Conservation (phyloP, 768 basidiomycete species). For the Bullera alba region DNA sequence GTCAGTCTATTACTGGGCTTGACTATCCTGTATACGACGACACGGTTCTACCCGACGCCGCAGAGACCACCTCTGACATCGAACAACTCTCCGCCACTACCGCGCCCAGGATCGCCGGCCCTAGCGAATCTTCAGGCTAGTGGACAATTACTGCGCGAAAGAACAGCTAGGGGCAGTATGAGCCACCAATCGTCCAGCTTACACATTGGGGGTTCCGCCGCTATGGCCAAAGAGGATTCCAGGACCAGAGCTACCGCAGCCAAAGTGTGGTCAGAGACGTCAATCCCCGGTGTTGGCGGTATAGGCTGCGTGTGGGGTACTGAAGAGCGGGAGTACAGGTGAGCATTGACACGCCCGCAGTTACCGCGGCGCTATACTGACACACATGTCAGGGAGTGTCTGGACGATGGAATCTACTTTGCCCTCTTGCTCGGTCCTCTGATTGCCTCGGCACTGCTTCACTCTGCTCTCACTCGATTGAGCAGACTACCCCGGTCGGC, state of each 20-base stretch:
- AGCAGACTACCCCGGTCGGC: conserved; percentile 33
- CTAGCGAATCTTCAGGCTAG: too few species aligned
- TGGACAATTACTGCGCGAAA: too few species aligned
- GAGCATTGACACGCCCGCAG: background rate
- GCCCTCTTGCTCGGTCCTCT: conserved; percentile 78
- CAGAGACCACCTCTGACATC: conserved; percentile 2
- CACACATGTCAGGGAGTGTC: conserved; percentile 56
- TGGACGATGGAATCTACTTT: conserved; percentile 78
- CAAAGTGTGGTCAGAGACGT: background rate
- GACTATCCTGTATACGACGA: conserved; percentile 20
- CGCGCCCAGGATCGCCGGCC: too few species aligned
- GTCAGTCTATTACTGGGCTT: conserved; percentile 25
- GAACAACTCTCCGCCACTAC: too few species aligned
- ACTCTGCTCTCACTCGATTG: conserved; percentile 50
- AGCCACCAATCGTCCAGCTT: too few species aligned
- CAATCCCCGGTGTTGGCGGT: conserved; percentile 8
- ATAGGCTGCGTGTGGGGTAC: conserved; percentile 46
- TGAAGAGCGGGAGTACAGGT: conserved; percentile 43
- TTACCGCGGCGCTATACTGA: background rate
- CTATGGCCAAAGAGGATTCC: too few species aligned
- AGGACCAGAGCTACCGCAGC: too few species aligned
- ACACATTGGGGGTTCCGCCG: too few species aligned
- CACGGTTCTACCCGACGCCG: conserved; percentile 8
- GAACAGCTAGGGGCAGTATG: too few species aligned
- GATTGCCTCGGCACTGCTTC: conserved; percentile 62